Conservation (phyloP, 2,329 filamentous ascomycete genomes). For the Nemania sp. region DNA sequence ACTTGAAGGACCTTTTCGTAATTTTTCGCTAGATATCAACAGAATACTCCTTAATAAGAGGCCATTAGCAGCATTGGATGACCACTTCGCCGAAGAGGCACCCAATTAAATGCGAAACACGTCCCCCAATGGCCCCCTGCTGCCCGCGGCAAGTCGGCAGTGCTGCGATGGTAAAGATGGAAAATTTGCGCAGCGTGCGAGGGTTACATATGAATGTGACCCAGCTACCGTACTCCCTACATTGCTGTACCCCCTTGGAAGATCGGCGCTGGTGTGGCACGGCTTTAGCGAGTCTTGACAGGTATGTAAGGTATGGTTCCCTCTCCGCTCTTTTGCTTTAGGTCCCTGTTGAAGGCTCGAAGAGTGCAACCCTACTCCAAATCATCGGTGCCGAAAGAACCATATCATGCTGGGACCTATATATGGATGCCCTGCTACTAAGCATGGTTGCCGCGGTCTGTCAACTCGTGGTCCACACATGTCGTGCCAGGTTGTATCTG, state of each 20-base stretch:
- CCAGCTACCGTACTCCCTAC: background rate
- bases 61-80: too few relatives aligned
- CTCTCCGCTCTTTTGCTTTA: constrained; percentile 8
- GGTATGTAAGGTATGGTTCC: background rate
- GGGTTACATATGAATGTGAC: background rate
- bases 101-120: too few relatives aligned
- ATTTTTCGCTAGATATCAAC: too few relatives aligned
- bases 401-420: constrained; percentile 1
- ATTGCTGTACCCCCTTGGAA: background rate
- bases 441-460: background rate
- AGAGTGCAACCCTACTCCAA: constrained; percentile 14
- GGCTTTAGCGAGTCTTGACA: constrained; percentile 4
- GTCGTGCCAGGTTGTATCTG: too few relatives aligned
- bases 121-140: background rate
- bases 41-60: too few relatives aligned
- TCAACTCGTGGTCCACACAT: constrained; percentile 2
- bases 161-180: constrained; percentile 1
- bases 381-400: constrained; percentile 17
- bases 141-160: background rate
- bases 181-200: constrained; percentile 12
- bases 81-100: too few relatives aligned
- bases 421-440: background rate
- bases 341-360: background rate
- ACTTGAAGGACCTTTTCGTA: too few relatives aligned
- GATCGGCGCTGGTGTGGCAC: constrained; percentile 10